Conservation (phyloP, 192 early-diverging fungal species). For the Coemansia sp. region DNA sequence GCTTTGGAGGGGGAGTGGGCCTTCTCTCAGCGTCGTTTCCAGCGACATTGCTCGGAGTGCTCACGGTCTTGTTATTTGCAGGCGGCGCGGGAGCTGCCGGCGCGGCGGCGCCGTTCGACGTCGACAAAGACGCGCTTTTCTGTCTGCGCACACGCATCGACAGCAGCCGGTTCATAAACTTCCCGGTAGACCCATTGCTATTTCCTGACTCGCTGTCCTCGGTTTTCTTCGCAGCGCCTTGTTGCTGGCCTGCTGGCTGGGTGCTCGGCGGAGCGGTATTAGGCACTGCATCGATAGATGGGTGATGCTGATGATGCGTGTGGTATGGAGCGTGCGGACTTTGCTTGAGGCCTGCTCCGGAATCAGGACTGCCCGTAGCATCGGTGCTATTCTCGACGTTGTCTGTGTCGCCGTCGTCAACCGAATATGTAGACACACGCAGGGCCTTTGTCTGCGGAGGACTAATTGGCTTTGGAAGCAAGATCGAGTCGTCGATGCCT, state of each 20-base stretch:
- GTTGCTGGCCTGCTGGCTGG: conserved; percentile 3
- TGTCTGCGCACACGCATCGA: conserved; percentile 52
- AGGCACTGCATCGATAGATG: conserved; percentile 32
- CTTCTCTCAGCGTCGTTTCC: background rate
- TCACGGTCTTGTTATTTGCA: conserved; percentile 12
- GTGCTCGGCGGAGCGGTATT: conserved; percentile 3
- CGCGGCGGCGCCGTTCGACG: background rate
- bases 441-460: conserved; percentile 1
- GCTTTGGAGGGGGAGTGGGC: background rate
- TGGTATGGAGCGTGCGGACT: background rate
- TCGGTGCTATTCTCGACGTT: background rate
- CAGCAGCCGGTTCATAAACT: conserved; percentile 40
- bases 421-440: background rate
- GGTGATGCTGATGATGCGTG: conserved; percentile 31
- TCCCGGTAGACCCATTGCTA: conserved; percentile 37
- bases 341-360: background rate
- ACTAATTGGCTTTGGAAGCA: conserved; percentile 9
- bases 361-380: background rate
- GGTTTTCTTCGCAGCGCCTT: conserved; percentile 13
- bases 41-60: conserved; percentile 15
- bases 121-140: conserved; percentile 25
- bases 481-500: background rate
- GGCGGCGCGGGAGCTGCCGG: background rate
- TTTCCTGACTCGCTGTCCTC: conserved; percentile 35
- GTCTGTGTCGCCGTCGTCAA: conserved; percentile 5